Evolutionary conservation across 306 rosid genomes (phyloP), one percentile per base, ranked within the genome.

Genomic region (Comarum palustre): DNA sequence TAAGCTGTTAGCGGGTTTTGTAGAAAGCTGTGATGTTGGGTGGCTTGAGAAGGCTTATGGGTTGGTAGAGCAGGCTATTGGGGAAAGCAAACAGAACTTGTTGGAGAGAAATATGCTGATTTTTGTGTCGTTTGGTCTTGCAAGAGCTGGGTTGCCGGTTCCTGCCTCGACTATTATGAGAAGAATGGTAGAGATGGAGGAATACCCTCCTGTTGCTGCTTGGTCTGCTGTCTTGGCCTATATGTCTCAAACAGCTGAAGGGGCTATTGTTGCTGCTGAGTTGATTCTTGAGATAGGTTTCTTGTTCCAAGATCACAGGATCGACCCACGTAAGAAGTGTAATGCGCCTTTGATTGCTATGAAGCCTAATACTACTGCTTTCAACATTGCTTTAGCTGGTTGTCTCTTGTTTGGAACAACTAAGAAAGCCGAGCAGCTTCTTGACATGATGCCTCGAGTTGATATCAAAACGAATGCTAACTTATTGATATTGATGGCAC

Each of bases 331-430:
- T 27, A 58, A 58, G 64, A 58, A 58, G 64, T 27, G 64, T 27
- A 27, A 58, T 27, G 64, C 39, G 1, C 64, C 64, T 58, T 27
- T 58, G 64, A 27, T 27, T 27, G 36, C 64, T 14, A 58, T 58
- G 64, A 58, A 58, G 64, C 64, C 64, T 58, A 58, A 58, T 58
- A 27, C 64, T 27, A 58, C 64, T 58, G 64, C 64, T 58, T 58
- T 58, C 64, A 27, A 58, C 64, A 58, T 58, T 58, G 64, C 64
- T 58, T 58, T 58, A 39, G 64, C 39, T 13, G 64, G 64, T 13
- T 58, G 36, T 27, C 64, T 58, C 39, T 13, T 58, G 64, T 58
- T 27, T 58, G 64, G 64, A 27, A 25, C 64, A 27, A 58, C 39
- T 27, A 58, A 25, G 64, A 58, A 58, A 14, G 64, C 64, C 27